These are phyloP conservation scores for Coemansia sp. DNA, from an alignment of 192 early-diverging fungal species.

Conservation along the genomic window DNA sequence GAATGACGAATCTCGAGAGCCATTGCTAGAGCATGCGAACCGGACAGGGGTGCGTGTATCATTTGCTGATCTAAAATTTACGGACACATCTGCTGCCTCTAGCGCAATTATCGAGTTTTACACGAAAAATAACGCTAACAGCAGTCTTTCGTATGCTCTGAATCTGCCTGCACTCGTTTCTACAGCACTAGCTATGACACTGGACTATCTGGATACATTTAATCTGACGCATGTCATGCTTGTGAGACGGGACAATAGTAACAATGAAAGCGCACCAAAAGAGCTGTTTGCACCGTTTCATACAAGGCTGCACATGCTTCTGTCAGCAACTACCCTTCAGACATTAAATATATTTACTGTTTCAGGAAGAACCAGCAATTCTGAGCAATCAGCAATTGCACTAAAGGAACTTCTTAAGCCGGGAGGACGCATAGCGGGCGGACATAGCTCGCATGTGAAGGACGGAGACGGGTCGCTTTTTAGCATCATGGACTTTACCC, in stretches of 20 bases:
- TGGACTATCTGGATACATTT: conserved; percentile 54
- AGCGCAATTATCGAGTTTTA: conserved; percentile 28
- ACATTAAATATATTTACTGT: conserved; percentile 91
- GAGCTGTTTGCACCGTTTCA: conserved; percentile 78
- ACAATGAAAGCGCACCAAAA: conserved; percentile 57
- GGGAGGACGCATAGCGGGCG: conserved; percentile 6
- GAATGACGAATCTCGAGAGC: conserved; percentile 44
- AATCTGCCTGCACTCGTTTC: conserved; percentile 18
- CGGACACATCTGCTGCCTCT: conserved; percentile 10
- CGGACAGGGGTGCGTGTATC: conserved; percentile 27
- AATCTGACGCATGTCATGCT: conserved; percentile 46
- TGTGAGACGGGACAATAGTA: conserved; percentile 38
- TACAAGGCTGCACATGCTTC: conserved; percentile 68
- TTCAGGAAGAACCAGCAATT: conserved; percentile 34
- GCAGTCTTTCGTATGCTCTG: conserved; percentile 34
- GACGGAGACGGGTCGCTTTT: conserved; percentile 77
- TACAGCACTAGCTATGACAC: conserved; percentile 28
- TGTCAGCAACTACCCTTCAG: conserved; percentile 88
- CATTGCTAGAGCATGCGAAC: conserved; percentile 62
- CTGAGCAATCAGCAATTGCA: conserved; percentile 11
- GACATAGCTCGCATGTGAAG: conserved; percentile 15
- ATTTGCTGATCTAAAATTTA: conserved; percentile 14
- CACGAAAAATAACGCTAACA: conserved; percentile 6
- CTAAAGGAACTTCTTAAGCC: conserved; percentile 25
- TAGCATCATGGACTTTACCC: conserved; percentile 75